These are phyloP conservation scores for Hippophae rhamnoides DNA, from an alignment of 306 rosid species.

Conservation along the genomic window DNA sequence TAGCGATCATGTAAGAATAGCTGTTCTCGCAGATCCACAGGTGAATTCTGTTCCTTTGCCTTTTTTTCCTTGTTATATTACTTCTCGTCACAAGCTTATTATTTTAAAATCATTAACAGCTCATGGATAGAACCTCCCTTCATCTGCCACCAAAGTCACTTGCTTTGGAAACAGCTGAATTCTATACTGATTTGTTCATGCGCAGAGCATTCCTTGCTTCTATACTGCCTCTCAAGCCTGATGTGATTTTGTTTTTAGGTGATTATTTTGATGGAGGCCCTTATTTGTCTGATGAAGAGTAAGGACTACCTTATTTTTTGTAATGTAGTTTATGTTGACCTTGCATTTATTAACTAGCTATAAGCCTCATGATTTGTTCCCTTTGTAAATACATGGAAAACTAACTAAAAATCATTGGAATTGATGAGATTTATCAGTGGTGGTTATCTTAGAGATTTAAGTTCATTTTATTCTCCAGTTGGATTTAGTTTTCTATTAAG, in stretches of 20 bases:
- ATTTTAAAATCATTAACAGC: conserved; percentile 34
- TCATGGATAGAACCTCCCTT: conserved; percentile 73
- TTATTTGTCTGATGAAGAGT: conserved; percentile 58
- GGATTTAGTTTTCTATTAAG: neutral
- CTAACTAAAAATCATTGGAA: neutral
- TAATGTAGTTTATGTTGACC: neutral
- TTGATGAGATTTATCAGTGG: neutral
- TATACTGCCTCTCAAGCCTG: conserved; percentile 57
- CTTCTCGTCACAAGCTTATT: conserved; percentile 5
- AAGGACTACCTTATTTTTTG: conserved; percentile 26
- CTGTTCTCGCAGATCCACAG: conserved; percentile 78
- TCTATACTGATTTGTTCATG: conserved; percentile 77
- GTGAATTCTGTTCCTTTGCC: conserved; percentile 23
- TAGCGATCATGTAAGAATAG: conserved; percentile 50
- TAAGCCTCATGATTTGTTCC: neutral
- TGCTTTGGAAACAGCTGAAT: conserved; percentile 53
- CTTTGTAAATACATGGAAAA: neutral
- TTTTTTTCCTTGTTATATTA: neutral
- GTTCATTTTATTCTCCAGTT: neutral
- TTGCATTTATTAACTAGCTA: conserved; percentile 3
- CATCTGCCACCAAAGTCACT: conserved; percentile 57
- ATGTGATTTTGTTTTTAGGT: conserved; percentile 63
- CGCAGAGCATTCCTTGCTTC: conserved; percentile 67
- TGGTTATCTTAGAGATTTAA: neutral
- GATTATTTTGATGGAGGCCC: conserved; percentile 87